Base-by-base conservation (phyloP, 306 rosid species). In the Vicia sativa region DNA sequence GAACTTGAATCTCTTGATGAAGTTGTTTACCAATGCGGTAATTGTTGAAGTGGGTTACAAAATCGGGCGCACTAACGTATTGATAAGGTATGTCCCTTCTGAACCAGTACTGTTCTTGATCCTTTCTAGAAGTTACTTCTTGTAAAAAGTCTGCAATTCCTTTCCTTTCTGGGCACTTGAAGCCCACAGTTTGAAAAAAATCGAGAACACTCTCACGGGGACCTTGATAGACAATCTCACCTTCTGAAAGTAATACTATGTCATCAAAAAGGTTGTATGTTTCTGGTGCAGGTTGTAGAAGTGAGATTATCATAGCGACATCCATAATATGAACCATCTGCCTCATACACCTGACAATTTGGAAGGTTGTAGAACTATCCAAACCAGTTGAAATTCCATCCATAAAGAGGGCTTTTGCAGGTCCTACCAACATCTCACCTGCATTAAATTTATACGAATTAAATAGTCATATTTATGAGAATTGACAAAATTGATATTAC, bases 331-430 rank as follows among this genome's bases (percentile, higher is more conserved):
- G 95, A 59, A 79, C 89, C 85, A 88, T 75, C 56, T 88, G 95
- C 73, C 78, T 79, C 91, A 88, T 75, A 65, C 72, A 88, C 65
- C 52, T 77, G 31, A 86, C 75, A 41, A 88, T 88, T 72, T 88
- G 89, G 71, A 77, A 88, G 54, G 95, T 75, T 12, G 95, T 88
- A 21, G 91, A 83, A 57, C 90, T 88, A 74, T 85, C 95, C 70
- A 88, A 76, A 75, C 95, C 95, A 34, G 88, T 88, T 62, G 95
- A 83, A 67, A 88, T 88, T 77, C 84, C 95, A 75, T 88, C 95
- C 91, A 85, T 88, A 46, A 88, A 88, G 18, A 88, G 73, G 2
- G 78, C 91, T 54, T 78, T 83, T 63, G 91, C 87, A 4, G 95
- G 91, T 64, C 95, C 95, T 15, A 79, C 95, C 39, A 88, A 34